These are phyloP conservation scores for Nitzschia palea DNA, from an alignment of 108 stramenopile species.

Conservation along the genomic window DNA sequence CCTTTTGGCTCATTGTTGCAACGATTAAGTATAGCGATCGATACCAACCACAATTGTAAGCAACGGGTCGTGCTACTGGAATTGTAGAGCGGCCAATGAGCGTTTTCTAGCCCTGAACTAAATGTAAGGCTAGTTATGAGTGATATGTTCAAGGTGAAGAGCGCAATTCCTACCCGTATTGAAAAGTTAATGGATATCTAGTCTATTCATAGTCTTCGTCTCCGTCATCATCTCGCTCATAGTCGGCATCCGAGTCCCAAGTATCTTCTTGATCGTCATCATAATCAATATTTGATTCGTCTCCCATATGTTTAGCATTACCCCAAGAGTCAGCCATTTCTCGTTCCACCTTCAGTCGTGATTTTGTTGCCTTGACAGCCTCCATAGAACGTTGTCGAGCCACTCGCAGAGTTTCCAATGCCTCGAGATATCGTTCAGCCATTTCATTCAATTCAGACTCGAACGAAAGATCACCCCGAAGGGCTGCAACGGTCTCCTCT, in stretches of 20 bases:
- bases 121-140: too few relatives aligned
- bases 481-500: constrained; percentile 54
- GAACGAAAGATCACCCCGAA: constrained; percentile 27
- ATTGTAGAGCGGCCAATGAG: too few relatives aligned
- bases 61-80: too few relatives aligned
- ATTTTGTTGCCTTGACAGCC: constrained; percentile 36
- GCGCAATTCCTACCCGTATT: too few relatives aligned
- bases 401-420: constrained; percentile 50
- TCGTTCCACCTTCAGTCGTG: constrained; percentile 16
- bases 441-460: constrained; percentile 47
- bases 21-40: too few relatives aligned
- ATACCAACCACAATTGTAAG: too few relatives aligned
- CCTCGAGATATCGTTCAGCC: constrained; percentile 64
- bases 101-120: too few relatives aligned
- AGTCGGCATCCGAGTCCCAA: constrained; percentile 34
- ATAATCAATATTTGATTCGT: constrained; percentile 6
- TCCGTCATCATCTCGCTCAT: constrained; percentile 16
- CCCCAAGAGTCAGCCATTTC: constrained; percentile 29
- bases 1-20: too few relatives aligned
- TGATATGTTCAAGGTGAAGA: too few relatives aligned
- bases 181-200: too few relatives aligned
- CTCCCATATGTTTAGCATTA: background rate
- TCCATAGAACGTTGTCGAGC: constrained; percentile 47
- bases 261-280: constrained; percentile 11
- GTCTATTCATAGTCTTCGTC: background rate